Base-by-base conservation (phyloP, 176 grass and related monocot genomes). In the Lolium multiflorum region DNA sequence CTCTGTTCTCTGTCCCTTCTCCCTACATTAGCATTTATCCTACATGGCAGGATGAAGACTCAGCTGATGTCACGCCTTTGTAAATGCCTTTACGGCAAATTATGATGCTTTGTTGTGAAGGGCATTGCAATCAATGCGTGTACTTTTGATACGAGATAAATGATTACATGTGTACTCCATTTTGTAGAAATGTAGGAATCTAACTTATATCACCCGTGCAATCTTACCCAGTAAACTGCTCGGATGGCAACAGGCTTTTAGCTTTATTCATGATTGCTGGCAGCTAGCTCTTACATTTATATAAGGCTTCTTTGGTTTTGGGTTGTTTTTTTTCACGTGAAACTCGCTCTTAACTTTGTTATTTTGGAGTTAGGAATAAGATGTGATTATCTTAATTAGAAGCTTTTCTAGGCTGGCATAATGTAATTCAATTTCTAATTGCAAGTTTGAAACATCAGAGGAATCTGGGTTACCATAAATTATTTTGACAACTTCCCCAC, bases 341-440 rank as follows among this genome's bases (percentile, higher is more conserved):
- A 54, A 54, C 12, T 3, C 14, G 67, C 8, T 70, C 9, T 13
- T 59, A 16, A 37, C 14, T 81, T 62, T 18, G 20, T 74, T 75
- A 84, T 67, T 57, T 74, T 89, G 4, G 44, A 62, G 1, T 24
- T 80, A 31, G 11, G 6, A 28, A 24, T 74, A 25, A 35, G 54
- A 35, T 57, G 6, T 66, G 6, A 56, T 85, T 85, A 39, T 79
- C 15, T 69, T 56, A 61, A 8, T 68, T 71, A n/a, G 15, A 83
- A n/a, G 15, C 37, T 82, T 74, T 61, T 21, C 7, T 44, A 81
- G 24, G 69, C 75, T 75, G 50, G 13, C n/a, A 47, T 76, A 48
- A 39, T 13, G 1, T 47, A 65, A 18, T 28, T 89, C 2, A 48
- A 16, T 20, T 26, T 76, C 58, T 69, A 59, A 59, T 15, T 59